phyloP scores from a whole-genome alignment of 2,329 filamentous ascomycete species.

The Achaetomium macrosporum region DNA sequence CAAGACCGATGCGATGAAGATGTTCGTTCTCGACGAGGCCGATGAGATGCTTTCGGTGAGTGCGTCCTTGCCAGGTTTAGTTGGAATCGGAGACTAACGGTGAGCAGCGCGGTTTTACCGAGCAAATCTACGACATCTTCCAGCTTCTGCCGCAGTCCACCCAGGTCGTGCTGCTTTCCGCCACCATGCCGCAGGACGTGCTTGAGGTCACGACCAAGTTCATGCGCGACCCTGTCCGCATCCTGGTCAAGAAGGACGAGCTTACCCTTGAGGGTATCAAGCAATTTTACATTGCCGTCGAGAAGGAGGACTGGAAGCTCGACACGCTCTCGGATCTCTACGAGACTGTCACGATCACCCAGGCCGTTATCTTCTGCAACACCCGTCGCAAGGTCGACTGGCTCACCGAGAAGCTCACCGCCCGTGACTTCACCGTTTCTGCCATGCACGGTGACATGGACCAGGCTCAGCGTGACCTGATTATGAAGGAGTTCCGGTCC shows the following conservation, averaged over 20 bases:
- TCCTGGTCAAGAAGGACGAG: constrained; percentile 99
- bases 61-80: constrained; percentile 19
- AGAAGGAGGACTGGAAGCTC: constrained; percentile 99
- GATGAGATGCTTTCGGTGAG: constrained; percentile 95
- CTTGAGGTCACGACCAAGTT: constrained; percentile 99
- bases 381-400: constrained; percentile 99
- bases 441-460: constrained; percentile 99
- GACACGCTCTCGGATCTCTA: constrained; percentile 98
- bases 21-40: constrained; percentile 99
- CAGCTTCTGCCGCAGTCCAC: constrained; percentile 96
- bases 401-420: constrained; percentile 98
- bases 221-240: constrained; percentile 98
- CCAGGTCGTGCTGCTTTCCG: constrained; percentile 95
- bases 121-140: constrained; percentile 99
- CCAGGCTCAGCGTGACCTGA: constrained; percentile 93
- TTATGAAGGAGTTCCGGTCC: constrained; percentile 99
- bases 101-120: constrained; percentile 85
- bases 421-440: constrained; percentile 97
- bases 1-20: constrained; percentile 98
- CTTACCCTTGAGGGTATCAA: constrained; percentile 99
- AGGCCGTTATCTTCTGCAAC: constrained; percentile 99
- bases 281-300: constrained; percentile 99
- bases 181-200: constrained; percentile 98
- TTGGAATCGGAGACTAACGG: constrained; percentile 31
- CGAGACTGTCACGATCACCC: constrained; percentile 98